phyloP scores from a whole-genome alignment of 2,329 filamentous ascomycete genomes.

The Colletotrichum sp. region DNA sequence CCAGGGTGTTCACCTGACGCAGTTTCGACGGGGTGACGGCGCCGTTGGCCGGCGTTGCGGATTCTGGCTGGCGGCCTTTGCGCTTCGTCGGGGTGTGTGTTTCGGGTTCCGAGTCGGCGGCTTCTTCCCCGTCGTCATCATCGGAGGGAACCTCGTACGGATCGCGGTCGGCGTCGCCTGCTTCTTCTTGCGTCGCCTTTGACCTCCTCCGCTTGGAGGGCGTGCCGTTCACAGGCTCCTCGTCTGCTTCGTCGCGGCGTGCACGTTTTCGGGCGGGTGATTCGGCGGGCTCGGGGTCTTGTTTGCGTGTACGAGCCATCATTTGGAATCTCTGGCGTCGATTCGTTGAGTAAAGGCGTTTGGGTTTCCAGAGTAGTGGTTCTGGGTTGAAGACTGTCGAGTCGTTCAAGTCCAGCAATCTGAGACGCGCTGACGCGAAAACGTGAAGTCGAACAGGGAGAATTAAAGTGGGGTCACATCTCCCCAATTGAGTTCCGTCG shows the following conservation, averaged over 20 bases:
- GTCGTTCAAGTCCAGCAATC: neutral
- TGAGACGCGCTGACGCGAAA: slow-evolving; percentile 17
- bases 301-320: neutral
- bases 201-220: slow-evolving; percentile 36
- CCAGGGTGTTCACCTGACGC: slow-evolving; percentile 31
- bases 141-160: slow-evolving; percentile 4
- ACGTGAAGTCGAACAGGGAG: slow-evolving; percentile 1
- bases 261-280: slow-evolving; percentile 23
- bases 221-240: slow-evolving; percentile 30
- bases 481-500: neutral
- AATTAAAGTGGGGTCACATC: neutral
- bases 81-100: slow-evolving; percentile 37
- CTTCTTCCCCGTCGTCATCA: neutral
- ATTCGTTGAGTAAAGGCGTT: neutral
- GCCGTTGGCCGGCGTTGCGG: slow-evolving; percentile 26
- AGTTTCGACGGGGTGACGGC: slow-evolving; percentile 41
- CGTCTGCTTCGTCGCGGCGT: slow-evolving; percentile 27
- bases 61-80: slow-evolving; percentile 38
- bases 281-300: neutral
- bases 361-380: neutral
- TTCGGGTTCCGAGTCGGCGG: slow-evolving; percentile 24
- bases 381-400: neutral
- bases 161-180: slow-evolving; percentile 28
- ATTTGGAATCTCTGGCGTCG: neutral
- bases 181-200: slow-evolving; percentile 6